These are phyloP conservation scores for Kodamaea hsintzibuensis DNA, from an alignment of 805 yeast species.

Conservation along the genomic window DNA sequence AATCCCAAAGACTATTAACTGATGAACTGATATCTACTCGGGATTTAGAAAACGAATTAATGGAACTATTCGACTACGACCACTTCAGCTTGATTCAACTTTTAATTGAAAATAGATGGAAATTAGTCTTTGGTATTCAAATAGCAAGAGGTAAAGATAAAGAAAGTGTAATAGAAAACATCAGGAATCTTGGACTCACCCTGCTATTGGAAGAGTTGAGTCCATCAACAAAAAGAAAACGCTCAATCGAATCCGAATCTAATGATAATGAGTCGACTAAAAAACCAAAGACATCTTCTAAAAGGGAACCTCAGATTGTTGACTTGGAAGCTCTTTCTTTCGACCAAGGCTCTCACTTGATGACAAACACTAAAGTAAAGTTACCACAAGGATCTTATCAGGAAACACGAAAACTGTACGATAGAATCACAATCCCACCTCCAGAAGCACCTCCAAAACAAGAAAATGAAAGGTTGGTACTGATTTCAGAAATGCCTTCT, in stretches of 20 bases:
- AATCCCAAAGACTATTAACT: slow-evolving; percentile 42
- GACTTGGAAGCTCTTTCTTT: slow-evolving; percentile 64
- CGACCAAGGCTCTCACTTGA: slow-evolving; percentile 70
- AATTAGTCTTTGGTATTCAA: slow-evolving; percentile 55
- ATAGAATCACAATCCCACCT: slow-evolving; percentile 90
- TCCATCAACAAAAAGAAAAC: slow-evolving; percentile 17
- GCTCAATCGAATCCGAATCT: slow-evolving; percentile 17
- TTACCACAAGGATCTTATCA: slow-evolving; percentile 86
- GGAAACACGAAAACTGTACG: slow-evolving; percentile 70
- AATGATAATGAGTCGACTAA: slow-evolving; percentile 7
- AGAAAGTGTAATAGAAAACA: slow-evolving; percentile 38
- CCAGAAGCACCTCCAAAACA: slow-evolving; percentile 53
- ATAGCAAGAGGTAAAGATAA: slow-evolving; percentile 27
- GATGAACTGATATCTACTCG: slow-evolving; percentile 35
- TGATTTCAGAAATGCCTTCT: slow-evolving; percentile 64
- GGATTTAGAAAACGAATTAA: slow-evolving; percentile 54
- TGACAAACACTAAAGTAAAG: slow-evolving; percentile 64
- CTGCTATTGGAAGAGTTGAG: slow-evolving; percentile 43
- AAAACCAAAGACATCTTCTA: not conserved
- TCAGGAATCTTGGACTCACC: slow-evolving; percentile 44
- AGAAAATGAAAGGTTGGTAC: slow-evolving; percentile 47
- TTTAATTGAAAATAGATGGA: slow-evolving; percentile 51
- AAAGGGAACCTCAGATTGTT: slow-evolving; percentile 51
- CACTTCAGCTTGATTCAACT: slow-evolving; percentile 49
- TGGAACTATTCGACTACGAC: slow-evolving; percentile 53